These are phyloP conservation scores for Gloeopeniophorella convolvens DNA, from an alignment of 768 basidiomycete genomes.

Conservation along the genomic window DNA sequence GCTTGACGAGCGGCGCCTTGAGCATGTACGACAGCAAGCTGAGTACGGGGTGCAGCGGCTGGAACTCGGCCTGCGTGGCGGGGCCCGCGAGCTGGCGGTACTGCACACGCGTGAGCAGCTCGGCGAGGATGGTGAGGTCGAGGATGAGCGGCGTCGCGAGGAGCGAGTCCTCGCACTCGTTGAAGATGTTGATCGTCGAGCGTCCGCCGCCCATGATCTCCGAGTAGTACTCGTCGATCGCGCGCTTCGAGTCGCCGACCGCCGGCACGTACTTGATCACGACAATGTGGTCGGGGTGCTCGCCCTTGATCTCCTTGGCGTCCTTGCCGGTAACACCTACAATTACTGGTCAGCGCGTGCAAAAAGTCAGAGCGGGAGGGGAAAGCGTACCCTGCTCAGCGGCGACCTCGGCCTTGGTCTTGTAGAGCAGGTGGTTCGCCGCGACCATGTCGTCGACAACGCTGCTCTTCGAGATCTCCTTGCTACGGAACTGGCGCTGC, in stretches of 20 bases:
- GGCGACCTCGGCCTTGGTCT: conserved; percentile 50
- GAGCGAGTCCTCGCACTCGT: conserved; percentile 97
- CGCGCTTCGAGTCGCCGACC: conserved; percentile 95
- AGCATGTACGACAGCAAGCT: conserved; percentile 96
- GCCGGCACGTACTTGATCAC: conserved; percentile 97
- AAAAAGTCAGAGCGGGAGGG: neutral
- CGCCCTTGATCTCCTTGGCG: conserved; percentile 65
- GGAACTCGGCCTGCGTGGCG: conserved; percentile 52
- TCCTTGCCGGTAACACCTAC: conserved; percentile 36
- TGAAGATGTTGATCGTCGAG: conserved; percentile 94
- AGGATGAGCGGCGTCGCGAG: conserved; percentile 95
- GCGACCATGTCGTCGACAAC: conserved; percentile 99
- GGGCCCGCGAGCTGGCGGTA: conserved; percentile 63
- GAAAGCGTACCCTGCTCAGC: conserved; percentile 8
- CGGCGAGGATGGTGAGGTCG: conserved; percentile 87
- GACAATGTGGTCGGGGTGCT: conserved; percentile 95
- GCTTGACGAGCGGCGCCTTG: conserved; percentile 96
- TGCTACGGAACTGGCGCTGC: conserved; percentile 92
- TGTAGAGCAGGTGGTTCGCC: conserved; percentile 84
- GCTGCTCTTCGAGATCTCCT: conserved; percentile 96
- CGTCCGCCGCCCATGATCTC: conserved; percentile 97
- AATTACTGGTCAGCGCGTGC: neutral
- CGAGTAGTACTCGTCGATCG: conserved; percentile 99
- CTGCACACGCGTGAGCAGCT: conserved; percentile 87
- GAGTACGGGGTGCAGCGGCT: conserved; percentile 83